phyloP scores from a whole-genome alignment of 208 protist genomes.

The Acanthamoeba royreba region DNA sequence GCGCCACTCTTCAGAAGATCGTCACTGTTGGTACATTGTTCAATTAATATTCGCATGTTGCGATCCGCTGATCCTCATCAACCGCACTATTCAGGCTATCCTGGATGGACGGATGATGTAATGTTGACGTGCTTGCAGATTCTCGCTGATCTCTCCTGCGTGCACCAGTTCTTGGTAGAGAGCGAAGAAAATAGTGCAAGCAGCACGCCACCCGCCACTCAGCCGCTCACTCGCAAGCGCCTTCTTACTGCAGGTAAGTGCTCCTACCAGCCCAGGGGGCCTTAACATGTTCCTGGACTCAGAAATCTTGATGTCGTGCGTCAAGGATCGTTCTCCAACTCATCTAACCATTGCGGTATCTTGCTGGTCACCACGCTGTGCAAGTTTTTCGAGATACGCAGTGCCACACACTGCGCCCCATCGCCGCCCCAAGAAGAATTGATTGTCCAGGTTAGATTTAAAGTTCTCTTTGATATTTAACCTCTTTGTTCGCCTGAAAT shows the following conservation, averaged over 20 bases:
- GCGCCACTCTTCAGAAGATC: neutral
- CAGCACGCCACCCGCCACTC: neutral
- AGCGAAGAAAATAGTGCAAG: neutral
- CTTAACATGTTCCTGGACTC: neutral
- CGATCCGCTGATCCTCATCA: no score
- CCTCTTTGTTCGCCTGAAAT: neutral
- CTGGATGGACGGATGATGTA: neutral
- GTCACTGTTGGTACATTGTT: neutral
- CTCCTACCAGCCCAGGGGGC: neutral
- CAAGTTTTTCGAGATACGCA: constrained; percentile 31
- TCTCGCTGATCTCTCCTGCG: neutral
- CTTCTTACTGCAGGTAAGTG: neutral
- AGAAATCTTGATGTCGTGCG: neutral
- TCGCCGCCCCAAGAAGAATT: neutral
- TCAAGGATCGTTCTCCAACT: constrained; percentile 5
- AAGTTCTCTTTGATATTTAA: neutral
- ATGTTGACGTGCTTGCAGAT: constrained; percentile 21
- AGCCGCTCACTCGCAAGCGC: neutral
- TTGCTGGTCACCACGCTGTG: constrained; percentile 20
- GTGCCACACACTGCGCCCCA: neutral
- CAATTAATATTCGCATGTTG: neutral
- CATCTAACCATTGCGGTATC: neutral
- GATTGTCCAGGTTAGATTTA: neutral
- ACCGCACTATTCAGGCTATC: neutral
- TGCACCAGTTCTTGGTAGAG: constrained; percentile 19